Evolutionary conservation across 805 yeast species (phyloP).

Genomic region (Ogataea dorogensis): DNA sequence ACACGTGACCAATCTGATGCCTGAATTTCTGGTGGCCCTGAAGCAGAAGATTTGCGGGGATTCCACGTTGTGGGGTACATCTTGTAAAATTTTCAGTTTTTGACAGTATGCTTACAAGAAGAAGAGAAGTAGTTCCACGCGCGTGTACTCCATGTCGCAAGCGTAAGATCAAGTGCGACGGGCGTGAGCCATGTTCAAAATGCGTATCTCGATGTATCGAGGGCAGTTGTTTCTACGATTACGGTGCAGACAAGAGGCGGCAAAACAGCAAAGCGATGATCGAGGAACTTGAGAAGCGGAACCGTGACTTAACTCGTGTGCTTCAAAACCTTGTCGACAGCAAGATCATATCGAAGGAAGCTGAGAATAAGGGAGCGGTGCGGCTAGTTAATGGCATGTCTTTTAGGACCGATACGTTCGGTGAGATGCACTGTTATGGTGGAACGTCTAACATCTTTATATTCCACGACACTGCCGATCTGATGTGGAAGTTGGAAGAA

Average conservation of each 20-base stretch:
- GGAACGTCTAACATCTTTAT: constrained; percentile 7
- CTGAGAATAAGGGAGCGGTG: not conserved
- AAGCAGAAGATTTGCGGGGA: no score
- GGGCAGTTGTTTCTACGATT: constrained; percentile 3
- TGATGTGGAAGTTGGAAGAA: not conserved
- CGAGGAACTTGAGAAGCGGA: constrained; percentile 4
- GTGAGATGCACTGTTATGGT: constrained; percentile 7
- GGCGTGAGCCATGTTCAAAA: constrained; percentile 3
- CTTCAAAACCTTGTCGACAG: not conserved
- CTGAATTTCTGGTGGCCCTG: no score
- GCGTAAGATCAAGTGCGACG: constrained; percentile 7
- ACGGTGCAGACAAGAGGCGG: constrained; percentile 4
- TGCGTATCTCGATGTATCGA: constrained; percentile 33
- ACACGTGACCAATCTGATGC: not conserved
- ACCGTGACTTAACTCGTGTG: constrained; percentile 2
- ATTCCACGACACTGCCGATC: not conserved
- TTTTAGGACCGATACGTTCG: constrained; percentile 1
- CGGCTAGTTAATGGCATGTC: not conserved
- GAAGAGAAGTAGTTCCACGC: constrained; percentile 4
- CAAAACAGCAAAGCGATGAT: constrained; percentile 5
- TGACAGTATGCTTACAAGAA: not conserved
- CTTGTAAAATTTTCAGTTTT: no score
- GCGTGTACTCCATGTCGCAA: constrained; percentile 5
- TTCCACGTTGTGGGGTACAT: constrained; percentile 1
- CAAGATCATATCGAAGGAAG: not conserved